phyloP scores from a whole-genome alignment of 768 basidiomycete genomes.

The Amanita fuliginea region DNA sequence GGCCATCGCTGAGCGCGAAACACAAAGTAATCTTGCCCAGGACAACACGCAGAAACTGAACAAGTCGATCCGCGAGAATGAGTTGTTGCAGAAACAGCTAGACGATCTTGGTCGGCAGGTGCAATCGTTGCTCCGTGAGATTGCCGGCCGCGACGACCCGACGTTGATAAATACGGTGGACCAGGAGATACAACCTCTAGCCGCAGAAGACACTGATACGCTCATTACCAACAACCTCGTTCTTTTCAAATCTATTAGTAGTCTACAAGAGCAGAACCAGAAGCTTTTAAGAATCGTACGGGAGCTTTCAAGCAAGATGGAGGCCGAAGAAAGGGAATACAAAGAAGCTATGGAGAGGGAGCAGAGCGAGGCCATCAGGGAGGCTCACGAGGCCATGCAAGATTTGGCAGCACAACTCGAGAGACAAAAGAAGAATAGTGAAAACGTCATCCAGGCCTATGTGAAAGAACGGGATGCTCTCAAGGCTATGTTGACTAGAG shows the following conservation, averaged over 20 bases:
- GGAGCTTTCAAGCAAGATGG: conserved; percentile 77
- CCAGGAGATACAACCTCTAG: conserved; percentile 38
- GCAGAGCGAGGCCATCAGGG: conserved; percentile 69
- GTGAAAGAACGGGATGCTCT: conserved; percentile 85
- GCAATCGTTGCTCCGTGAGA: conserved; percentile 64
- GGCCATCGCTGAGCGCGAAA: conserved; percentile 68
- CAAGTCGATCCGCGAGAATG: conserved; percentile 49
- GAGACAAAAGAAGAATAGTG: conserved; percentile 58
- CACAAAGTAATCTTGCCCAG: conserved; percentile 38
- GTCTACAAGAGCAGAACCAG: conserved; percentile 88
- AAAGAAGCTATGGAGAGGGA: conserved; percentile 59
- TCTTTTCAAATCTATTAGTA: conserved; percentile 68
- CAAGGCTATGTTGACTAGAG: conserved; percentile 57
- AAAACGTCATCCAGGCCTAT: conserved; percentile 65
- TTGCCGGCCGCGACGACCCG: conserved; percentile 77
- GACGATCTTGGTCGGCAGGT: conserved; percentile 80
- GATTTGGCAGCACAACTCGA: conserved; percentile 72
- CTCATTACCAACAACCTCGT: conserved; percentile 88
- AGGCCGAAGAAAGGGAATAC: conserved; percentile 73
- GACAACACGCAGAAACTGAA: conserved; percentile 54
- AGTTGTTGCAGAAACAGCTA: conserved; percentile 64
- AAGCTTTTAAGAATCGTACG: conserved; percentile 76
- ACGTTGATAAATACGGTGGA: conserved; percentile 52
- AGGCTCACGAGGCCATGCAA: conserved; percentile 83
- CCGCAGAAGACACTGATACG: conserved; percentile 51